A percentile compares a stretch with the other conserved stretches of the same genome.
Conservation (phyloP, 1,284 basidiomycete genomes). For the Cryptococcus amylolentus region DNA sequence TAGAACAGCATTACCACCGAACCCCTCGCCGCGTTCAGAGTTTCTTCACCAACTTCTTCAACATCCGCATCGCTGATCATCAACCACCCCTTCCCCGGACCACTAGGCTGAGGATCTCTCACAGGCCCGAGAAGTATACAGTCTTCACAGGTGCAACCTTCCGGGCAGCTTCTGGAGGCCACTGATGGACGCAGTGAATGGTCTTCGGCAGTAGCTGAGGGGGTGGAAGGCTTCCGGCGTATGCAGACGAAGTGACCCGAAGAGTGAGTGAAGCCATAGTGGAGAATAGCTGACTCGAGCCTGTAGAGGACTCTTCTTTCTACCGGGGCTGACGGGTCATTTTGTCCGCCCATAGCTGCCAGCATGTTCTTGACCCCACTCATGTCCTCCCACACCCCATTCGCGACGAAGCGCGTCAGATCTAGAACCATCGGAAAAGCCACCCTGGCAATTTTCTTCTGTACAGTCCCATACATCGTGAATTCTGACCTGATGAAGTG, state of each 20-base stretch:
- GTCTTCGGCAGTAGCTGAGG: not conserved
- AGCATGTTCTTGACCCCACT: constrained; percentile 10
- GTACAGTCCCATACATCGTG: constrained; percentile 61
- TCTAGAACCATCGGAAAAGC: constrained; percentile 80
- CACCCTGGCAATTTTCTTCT: constrained; percentile 77
- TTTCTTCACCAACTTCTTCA: constrained; percentile 69
- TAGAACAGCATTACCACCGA: constrained; percentile 89
- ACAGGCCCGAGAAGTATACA: constrained; percentile 38
- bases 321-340: constrained; percentile 17
- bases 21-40: constrained; percentile 56
- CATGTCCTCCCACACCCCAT: constrained; percentile 41
- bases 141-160: constrained; percentile 33
- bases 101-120: constrained; percentile 36
- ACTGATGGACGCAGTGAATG: constrained; percentile 17
- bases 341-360: not conserved
- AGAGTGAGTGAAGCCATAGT: constrained; percentile 75
- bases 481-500: constrained; percentile 84
- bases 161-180: constrained; percentile 33
- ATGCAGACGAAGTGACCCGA: constrained; percentile 90
- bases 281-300: constrained; percentile 75
- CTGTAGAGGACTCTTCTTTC: constrained; percentile 65
- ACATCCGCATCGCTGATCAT: constrained; percentile 80
- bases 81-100: constrained; percentile 60
- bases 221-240: constrained; percentile 64
- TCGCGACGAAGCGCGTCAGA: constrained; percentile 63